Conservation (phyloP, 352 stramenopile species). For the Pythium folliculosum region DNA sequence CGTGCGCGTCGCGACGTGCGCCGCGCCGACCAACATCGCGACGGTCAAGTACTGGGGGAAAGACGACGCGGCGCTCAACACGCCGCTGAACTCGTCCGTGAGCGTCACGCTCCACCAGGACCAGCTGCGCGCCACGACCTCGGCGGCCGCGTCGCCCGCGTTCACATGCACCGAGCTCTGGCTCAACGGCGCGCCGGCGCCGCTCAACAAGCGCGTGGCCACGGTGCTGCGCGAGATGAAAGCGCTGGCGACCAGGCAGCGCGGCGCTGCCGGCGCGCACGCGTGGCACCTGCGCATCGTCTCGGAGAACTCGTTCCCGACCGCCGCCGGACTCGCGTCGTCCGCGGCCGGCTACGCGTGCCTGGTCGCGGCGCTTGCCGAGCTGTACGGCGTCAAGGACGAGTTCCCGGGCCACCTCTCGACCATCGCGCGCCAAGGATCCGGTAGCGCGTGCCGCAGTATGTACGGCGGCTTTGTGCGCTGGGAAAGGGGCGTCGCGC, state of each 20-base stretch:
- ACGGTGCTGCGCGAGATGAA: constrained; percentile 74
- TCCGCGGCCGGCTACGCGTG: constrained; percentile 97
- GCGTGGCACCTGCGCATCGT: constrained; percentile 89
- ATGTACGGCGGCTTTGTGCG: constrained; percentile 97
- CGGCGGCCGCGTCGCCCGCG: constrained; percentile 61
- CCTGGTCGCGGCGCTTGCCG: constrained; percentile 88
- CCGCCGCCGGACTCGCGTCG: constrained; percentile 96
- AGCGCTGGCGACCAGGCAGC: constrained; percentile 34
- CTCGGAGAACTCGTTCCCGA: constrained; percentile 98
- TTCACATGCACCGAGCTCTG: constrained; percentile 93
- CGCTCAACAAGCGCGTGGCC: constrained; percentile 81
- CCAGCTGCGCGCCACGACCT: constrained; percentile 96
- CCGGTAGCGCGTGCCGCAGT: constrained; percentile 94
- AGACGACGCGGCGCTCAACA: constrained; percentile 89
- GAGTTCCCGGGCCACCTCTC: constrained; percentile 89
- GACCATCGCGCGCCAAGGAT: constrained; percentile 94
- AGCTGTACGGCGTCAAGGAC: constrained; percentile 90
- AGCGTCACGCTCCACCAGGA: constrained; percentile 96
- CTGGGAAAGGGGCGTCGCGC: constrained; percentile 90
- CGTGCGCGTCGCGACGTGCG: constrained; percentile 83
- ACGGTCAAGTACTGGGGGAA: constrained; percentile 99
- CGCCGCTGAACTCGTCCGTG: constrained; percentile 96
- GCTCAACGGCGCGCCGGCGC: constrained; percentile 94
- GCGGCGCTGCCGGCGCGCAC: constrained; percentile 20
- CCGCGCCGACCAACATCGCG: constrained; percentile 97